Evolutionary conservation across 139 green algal genomes (phyloP).

Genomic region (Edaphochlamys debaryana): DNA sequence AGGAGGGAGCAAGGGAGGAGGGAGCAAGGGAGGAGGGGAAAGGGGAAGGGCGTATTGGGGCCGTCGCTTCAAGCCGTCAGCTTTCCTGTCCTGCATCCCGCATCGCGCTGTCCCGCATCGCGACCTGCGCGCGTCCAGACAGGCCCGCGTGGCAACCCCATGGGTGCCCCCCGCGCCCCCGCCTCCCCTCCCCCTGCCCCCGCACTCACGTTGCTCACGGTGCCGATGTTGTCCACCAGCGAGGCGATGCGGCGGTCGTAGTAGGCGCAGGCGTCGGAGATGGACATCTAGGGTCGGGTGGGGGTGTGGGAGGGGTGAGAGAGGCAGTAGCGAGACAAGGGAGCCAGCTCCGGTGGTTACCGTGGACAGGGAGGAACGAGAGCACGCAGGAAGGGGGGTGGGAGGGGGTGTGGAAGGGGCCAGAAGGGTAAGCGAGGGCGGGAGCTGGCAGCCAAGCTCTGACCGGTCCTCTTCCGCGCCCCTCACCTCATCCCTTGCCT

Average conservation of each 20-base stretch:
- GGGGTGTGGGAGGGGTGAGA: not conserved
- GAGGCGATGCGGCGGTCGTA: conserved; percentile 77
- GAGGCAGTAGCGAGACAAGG: no score
- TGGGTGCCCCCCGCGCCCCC: no score
- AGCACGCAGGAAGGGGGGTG: not conserved
- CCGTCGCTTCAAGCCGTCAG: not conserved
- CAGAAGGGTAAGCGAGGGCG: not conserved
- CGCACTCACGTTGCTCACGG: conserved; percentile 40
- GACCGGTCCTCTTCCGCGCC: no score
- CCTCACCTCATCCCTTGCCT: no score
- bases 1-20: not conserved
- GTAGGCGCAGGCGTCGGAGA: conserved; percentile 74
- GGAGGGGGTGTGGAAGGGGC: no score
- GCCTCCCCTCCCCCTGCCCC: no score
- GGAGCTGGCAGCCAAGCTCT: not conserved
- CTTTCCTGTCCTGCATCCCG: not conserved
- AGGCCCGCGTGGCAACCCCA: no score
- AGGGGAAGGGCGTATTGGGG: not conserved
- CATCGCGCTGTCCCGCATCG: not conserved
- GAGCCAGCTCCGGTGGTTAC: no score
- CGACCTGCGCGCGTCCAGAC: no score
- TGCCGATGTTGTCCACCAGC: conserved; percentile 72
- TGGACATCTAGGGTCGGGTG: conserved; percentile 59
- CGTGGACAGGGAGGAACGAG: not conserved
- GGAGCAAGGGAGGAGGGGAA: not conserved